Conservation (phyloP, 345 rosid genomes). For the Gossypium rotundifolium region DNA sequence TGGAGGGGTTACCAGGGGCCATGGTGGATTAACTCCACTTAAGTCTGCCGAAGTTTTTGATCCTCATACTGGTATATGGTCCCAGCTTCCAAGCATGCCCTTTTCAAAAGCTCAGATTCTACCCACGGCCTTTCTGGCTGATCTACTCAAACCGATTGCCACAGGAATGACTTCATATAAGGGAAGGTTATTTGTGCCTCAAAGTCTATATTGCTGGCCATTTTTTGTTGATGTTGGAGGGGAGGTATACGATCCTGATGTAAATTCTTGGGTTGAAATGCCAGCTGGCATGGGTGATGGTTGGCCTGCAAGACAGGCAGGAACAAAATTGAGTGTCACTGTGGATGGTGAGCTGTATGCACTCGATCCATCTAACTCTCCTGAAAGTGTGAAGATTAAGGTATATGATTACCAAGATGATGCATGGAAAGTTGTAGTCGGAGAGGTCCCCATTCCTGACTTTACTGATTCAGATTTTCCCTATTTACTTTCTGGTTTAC, state of each 20-base stretch:
- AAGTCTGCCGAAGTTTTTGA: slow-evolving; percentile 87
- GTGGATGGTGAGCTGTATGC: slow-evolving; percentile 74
- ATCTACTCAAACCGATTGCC: slow-evolving; percentile 78
- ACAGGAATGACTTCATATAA: slow-evolving; percentile 88
- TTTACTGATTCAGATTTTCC: slow-evolving; percentile 61
- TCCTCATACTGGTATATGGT: slow-evolving; percentile 55
- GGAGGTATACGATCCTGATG: slow-evolving; percentile 71
- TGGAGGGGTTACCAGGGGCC: slow-evolving; percentile 70
- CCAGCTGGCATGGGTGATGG: slow-evolving; percentile 93
- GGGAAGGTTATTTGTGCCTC: slow-evolving; percentile 81
- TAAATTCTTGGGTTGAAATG: slow-evolving; percentile 79
- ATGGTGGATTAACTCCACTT: slow-evolving; percentile 65
- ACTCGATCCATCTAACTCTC: slow-evolving; percentile 69
- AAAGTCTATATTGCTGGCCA: slow-evolving; percentile 88
- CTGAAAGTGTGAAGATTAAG: slow-evolving; percentile 57
- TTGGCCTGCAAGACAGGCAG: slow-evolving; percentile 90
- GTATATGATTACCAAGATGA: slow-evolving; percentile 76
- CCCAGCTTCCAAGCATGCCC: slow-evolving; percentile 80
- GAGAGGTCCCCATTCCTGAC: slow-evolving; percentile 61
- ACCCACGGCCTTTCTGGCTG: slow-evolving; percentile 79
- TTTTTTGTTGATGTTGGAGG: slow-evolving; percentile 93
- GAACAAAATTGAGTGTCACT: slow-evolving; percentile 70
- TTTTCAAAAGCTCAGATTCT: slow-evolving; percentile 71
- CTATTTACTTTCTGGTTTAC: slow-evolving; percentile 74
- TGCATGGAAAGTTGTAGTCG: slow-evolving; percentile 71